A percentile compares a stretch with the other conserved stretches of the same genome.
Evolutionary conservation across 1,284 basidiomycete species (phyloP).

Genomic region (Ganoderma resinaceum): DNA sequence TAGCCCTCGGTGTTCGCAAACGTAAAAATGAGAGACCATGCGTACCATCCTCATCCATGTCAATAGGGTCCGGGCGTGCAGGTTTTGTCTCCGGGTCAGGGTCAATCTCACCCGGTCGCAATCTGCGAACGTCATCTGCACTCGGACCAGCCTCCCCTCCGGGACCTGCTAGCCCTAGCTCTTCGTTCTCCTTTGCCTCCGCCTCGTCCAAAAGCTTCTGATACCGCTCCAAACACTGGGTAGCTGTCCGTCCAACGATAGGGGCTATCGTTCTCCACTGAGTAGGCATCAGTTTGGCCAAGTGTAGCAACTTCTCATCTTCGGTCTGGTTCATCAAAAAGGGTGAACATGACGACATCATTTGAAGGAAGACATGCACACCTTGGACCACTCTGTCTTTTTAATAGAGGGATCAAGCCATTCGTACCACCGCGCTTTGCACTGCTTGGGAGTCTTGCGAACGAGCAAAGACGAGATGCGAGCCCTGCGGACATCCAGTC

Average conservation of each 20-base stretch:
- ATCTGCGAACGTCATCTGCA: slow-evolving; percentile 88
- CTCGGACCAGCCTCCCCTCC: slow-evolving; percentile 82
- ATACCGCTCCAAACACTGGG: slow-evolving; percentile 97
- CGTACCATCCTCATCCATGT: slow-evolving; percentile 98
- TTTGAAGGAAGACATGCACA: slow-evolving; percentile 41
- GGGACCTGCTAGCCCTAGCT: slow-evolving; percentile 88
- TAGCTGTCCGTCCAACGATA: slow-evolving; percentile 98
- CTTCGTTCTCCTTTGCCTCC: slow-evolving; percentile 93
- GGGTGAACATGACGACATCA: neutral
- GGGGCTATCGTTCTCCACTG: slow-evolving; percentile 99
- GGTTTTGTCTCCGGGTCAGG: slow-evolving; percentile 99
- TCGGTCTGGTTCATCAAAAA: slow-evolving; percentile 67
- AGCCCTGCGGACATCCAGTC: slow-evolving; percentile 67
- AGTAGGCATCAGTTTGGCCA: slow-evolving; percentile 99
- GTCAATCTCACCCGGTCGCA: slow-evolving; percentile 97
- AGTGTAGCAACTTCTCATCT: slow-evolving; percentile 97
- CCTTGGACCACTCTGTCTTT: slow-evolving; percentile 99
- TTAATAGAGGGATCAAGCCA: slow-evolving; percentile 99
- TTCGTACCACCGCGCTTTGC: slow-evolving; percentile 99
- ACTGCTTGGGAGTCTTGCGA: slow-evolving; percentile 99
- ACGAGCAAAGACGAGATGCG: slow-evolving; percentile 98
- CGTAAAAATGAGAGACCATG: slow-evolving; percentile 11
- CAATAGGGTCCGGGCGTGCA: slow-evolving; percentile 97
- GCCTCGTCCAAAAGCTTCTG: slow-evolving; percentile 98
- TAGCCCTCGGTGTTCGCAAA: neutral